Percentiles rank a stretch among this genome's conserved stretches.
Evolutionary conservation across 257 asterid species (phyloP).

Genomic region (Solanum medicagineum): DNA sequence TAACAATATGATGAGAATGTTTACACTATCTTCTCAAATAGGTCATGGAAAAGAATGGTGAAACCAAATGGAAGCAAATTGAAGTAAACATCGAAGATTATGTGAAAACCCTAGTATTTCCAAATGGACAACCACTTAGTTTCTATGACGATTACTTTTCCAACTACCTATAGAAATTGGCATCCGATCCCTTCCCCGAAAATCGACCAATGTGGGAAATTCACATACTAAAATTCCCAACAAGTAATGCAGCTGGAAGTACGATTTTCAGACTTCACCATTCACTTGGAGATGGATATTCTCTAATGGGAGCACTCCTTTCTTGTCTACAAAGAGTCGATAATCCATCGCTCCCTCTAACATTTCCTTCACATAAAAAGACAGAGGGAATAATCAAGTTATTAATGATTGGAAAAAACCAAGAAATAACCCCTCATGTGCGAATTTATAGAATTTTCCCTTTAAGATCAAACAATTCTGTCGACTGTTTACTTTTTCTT

Average conservation of each 20-base stretch:
- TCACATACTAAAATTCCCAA: constrained; percentile 10
- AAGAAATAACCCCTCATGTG: too few relatives aligned
- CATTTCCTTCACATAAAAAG: constrained; percentile 11
- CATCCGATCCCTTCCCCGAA: background rate
- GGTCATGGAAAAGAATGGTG: constrained; percentile 5
- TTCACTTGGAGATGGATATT: constrained; percentile 24
- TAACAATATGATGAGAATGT: background rate
- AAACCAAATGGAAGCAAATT: constrained; percentile 14
- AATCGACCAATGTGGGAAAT: constrained; percentile 16
- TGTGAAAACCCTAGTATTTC: background rate
- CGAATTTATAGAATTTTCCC: too few relatives aligned
- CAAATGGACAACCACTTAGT: background rate
- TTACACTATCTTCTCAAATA: background rate
- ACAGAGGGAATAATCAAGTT: too few relatives aligned
- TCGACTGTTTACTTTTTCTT: background rate
- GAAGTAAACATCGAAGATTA: constrained; percentile 10
- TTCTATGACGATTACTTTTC: constrained; percentile 4
- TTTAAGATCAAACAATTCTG: too few relatives aligned
- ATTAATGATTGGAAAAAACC: too few relatives aligned
- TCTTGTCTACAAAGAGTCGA: constrained; percentile 19
- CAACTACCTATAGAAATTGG: constrained; percentile 4
- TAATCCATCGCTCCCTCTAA: constrained; percentile 11
- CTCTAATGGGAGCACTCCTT: constrained; percentile 18
- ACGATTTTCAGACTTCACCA: constrained; percentile 17
- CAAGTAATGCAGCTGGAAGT: constrained; percentile 13